Evolutionary conservation across 1,284 basidiomycete genomes (phyloP).

Genomic region (Boletus albobrunnescens): DNA sequence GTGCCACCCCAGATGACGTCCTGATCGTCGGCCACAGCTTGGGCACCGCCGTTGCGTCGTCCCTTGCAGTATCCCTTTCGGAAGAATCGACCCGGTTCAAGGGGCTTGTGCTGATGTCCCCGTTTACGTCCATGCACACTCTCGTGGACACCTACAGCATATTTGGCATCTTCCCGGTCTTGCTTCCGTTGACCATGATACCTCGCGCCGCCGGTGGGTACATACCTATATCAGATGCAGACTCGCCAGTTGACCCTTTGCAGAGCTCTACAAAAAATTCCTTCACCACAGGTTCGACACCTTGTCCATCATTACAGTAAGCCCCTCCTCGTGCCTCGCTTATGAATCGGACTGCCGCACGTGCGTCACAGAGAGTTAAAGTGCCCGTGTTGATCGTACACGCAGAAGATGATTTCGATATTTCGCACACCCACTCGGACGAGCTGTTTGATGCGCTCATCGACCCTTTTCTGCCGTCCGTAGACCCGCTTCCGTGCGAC

Average conservation of each 20-base stretch:
- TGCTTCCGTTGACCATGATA: constrained; percentile 66
- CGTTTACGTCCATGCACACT: constrained; percentile 66
- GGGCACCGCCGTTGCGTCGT: constrained; percentile 74
- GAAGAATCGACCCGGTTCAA: constrained; percentile 49
- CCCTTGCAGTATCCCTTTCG: constrained; percentile 57
- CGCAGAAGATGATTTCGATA: constrained; percentile 77
- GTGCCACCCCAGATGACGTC: constrained; percentile 57
- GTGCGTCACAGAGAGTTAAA: constrained; percentile 47
- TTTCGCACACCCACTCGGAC: constrained; percentile 74
- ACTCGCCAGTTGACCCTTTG: not conserved
- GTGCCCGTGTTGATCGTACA: constrained; percentile 76
- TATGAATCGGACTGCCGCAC: not conserved
- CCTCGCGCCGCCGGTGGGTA: constrained; percentile 67
- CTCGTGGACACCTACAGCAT: constrained; percentile 72
- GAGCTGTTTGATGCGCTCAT: constrained; percentile 68
- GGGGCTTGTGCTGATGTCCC: constrained; percentile 72
- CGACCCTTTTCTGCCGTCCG: constrained; percentile 54
- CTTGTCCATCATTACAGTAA: constrained; percentile 53
- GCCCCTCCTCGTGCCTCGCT: constrained; percentile 14
- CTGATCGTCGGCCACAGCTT: constrained; percentile 79
- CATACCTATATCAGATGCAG: not conserved
- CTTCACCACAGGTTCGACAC: constrained; percentile 69
- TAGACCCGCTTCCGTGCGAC: constrained; percentile 40
- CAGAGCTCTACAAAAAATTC: constrained; percentile 56
- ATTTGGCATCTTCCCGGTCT: constrained; percentile 66